Percentiles rank a stretch among this genome's conserved stretches.
These are phyloP conservation scores for Verticillium dahliae DNA, from an alignment of 2,329 filamentous ascomycete species.

Conservation along the genomic window DNA sequence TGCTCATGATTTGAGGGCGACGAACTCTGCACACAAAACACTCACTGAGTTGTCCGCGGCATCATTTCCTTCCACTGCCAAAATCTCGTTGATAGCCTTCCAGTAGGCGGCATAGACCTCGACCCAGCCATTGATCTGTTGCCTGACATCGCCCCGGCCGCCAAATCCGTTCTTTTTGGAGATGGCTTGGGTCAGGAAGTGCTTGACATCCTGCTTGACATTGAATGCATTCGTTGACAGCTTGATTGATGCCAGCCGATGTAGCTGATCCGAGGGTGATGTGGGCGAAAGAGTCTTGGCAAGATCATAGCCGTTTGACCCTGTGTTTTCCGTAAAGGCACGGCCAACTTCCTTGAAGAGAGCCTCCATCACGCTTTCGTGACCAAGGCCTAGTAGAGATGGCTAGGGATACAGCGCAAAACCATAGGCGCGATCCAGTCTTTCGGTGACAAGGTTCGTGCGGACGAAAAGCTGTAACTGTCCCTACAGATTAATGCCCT, in stretches of 20 bases:
- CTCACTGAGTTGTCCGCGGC: constrained; percentile 22
- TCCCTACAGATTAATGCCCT: neutral
- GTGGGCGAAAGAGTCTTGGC: constrained; percentile 70
- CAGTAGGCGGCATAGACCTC: constrained; percentile 81
- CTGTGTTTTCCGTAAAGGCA: constrained; percentile 61
- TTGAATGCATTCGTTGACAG: constrained; percentile 62
- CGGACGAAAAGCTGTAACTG: neutral
- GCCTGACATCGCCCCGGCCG: constrained; percentile 12
- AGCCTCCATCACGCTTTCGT: constrained; percentile 55
- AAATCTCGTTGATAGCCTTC: constrained; percentile 70
- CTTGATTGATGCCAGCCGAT: constrained; percentile 64
- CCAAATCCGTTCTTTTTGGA: constrained; percentile 22
- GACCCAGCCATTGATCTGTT: constrained; percentile 74
- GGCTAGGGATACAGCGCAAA: neutral
- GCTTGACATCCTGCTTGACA: constrained; percentile 63
- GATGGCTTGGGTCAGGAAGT: constrained; percentile 53
- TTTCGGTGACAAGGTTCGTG: neutral
- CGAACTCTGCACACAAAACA: neutral
- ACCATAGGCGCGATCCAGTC: neutral
- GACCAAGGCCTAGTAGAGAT: no score
- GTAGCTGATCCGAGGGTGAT: constrained; percentile 53
- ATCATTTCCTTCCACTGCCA: constrained; percentile 53
- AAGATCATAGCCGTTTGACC: constrained; percentile 63
- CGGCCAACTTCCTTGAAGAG: constrained; percentile 68
- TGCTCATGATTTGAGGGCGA: neutral